phyloP scores from a whole-genome alignment of 1,284 basidiomycete genomes.

The Heterobasidion annosum region DNA sequence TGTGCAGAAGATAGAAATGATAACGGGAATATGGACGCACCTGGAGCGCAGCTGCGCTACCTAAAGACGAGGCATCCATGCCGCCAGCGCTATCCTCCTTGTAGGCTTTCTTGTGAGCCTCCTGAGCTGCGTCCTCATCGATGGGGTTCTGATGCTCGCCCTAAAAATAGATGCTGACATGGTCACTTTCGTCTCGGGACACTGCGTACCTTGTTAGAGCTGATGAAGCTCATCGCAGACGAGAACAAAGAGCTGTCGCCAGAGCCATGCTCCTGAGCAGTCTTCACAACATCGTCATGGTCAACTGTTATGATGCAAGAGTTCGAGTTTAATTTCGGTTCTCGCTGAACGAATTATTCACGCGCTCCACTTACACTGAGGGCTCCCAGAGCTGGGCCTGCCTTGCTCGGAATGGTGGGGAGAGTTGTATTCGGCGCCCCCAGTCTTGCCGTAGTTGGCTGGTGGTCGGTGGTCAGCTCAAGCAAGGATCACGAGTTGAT shows the following conservation, averaged over 20 bases:
- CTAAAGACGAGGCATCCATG: slow-evolving; percentile 52
- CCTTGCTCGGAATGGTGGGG: slow-evolving; percentile 26
- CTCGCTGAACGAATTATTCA: background rate
- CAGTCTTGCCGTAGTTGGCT: slow-evolving; percentile 30
- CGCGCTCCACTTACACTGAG: slow-evolving; percentile 21
- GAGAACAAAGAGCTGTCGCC: slow-evolving; percentile 44
- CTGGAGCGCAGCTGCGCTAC: slow-evolving; percentile 72
- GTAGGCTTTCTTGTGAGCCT: slow-evolving; percentile 57
- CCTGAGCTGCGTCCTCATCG: slow-evolving; percentile 58
- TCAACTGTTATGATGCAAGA: slow-evolving; percentile 34
- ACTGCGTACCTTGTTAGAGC: slow-evolving; percentile 37
- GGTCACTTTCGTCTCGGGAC: background rate
- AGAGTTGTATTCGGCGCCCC: slow-evolving; percentile 52
- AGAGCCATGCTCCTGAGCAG: slow-evolving; percentile 39
- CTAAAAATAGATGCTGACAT: slow-evolving; percentile 20
- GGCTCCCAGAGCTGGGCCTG: slow-evolving; percentile 12
- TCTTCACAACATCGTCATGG: slow-evolving; percentile 44
- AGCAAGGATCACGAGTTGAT: slow-evolving; percentile 2
- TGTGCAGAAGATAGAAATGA: background rate
- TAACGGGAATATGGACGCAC: slow-evolving; percentile 22
- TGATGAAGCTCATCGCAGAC: slow-evolving; percentile 40
- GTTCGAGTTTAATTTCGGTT: no score
- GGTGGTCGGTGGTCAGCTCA: background rate
- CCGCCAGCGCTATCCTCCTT: slow-evolving; percentile 36
- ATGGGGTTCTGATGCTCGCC: slow-evolving; percentile 42